A percentile compares a stretch with the other conserved stretches of the same genome.
These are phyloP conservation scores for Tilletia indica DNA, from an alignment of 1,284 basidiomycete species.

Conservation along the genomic window DNA sequence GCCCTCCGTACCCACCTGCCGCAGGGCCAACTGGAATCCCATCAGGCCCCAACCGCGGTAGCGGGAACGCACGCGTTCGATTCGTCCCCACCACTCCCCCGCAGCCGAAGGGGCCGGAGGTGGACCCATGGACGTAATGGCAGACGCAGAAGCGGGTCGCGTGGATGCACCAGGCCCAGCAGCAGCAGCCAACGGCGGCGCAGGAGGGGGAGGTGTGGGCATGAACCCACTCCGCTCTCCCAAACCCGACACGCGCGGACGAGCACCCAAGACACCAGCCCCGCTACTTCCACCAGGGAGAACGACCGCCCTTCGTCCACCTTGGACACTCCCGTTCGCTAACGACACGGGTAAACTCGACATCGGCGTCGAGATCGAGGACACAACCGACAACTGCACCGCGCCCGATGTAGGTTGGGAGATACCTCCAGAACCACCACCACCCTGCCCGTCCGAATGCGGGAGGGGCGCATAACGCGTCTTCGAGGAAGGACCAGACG, in stretches of 20 bases:
- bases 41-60: not conserved
- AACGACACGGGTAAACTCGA: not conserved
- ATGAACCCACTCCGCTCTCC: not conserved
- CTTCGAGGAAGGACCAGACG: not conserved
- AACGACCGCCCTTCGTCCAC: not conserved
- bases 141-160: too few relatives aligned
- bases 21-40: not conserved
- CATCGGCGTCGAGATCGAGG: not conserved
- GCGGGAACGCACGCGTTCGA: not conserved
- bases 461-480: not conserved
- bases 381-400: slow-evolving; percentile 4
- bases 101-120: too few relatives aligned
- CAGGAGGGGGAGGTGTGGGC: too few relatives aligned
- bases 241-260: not conserved
- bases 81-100: too few relatives aligned
- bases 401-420: not conserved
- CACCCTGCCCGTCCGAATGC: not conserved
- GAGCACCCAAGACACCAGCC: not conserved
- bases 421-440: too few relatives aligned
- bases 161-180: too few relatives aligned
- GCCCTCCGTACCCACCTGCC: not conserved
- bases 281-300: not conserved
- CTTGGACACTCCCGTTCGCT: not conserved
- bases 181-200: too few relatives aligned
- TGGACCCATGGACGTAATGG: too few relatives aligned